Evolutionary conservation across 441 rosid species (phyloP).

Genomic region (Breynia disticha): DNA sequence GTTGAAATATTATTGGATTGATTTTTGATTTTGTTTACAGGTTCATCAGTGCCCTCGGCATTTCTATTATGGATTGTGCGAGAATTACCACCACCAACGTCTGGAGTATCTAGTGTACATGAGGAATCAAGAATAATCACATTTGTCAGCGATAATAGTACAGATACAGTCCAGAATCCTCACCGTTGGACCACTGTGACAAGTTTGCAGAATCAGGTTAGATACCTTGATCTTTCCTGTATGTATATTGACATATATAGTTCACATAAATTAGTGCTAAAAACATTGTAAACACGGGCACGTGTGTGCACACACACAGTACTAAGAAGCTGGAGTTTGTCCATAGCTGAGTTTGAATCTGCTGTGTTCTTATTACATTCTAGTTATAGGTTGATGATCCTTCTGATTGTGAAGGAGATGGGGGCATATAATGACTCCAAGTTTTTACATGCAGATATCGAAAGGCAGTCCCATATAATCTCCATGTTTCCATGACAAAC

Average conservation of each 20-base stretch:
- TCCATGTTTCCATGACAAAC: not conserved
- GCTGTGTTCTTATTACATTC: not conserved
- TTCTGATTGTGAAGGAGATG: constrained; percentile 10
- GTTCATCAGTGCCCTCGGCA: constrained; percentile 59
- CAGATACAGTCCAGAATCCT: constrained; percentile 20
- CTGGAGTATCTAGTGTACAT: constrained; percentile 15
- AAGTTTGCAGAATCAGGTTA: constrained; percentile 46
- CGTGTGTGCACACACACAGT: no score
- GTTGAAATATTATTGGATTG: not conserved
- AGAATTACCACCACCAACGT: constrained; percentile 52
- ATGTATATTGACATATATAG: not conserved
- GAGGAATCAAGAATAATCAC: constrained; percentile 36
- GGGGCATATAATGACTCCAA: constrained; percentile 15
- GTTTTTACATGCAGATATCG: constrained; percentile 27
- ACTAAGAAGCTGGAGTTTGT: not conserved
- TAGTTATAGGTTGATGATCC: constrained; percentile 5
- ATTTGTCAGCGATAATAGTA: constrained; percentile 26
- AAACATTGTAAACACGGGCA: no score
- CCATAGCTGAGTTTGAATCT: not conserved
- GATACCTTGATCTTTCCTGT: not conserved
- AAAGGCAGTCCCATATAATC: constrained; percentile 34
- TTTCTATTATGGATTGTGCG: constrained; percentile 58
- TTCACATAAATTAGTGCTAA: no score
- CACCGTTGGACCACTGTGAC: constrained; percentile 37
- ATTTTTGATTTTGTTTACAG: constrained; percentile 18